Conservation (phyloP, 371 early-diverging fungal genomes). For the Fennellomyces sp. region DNA sequence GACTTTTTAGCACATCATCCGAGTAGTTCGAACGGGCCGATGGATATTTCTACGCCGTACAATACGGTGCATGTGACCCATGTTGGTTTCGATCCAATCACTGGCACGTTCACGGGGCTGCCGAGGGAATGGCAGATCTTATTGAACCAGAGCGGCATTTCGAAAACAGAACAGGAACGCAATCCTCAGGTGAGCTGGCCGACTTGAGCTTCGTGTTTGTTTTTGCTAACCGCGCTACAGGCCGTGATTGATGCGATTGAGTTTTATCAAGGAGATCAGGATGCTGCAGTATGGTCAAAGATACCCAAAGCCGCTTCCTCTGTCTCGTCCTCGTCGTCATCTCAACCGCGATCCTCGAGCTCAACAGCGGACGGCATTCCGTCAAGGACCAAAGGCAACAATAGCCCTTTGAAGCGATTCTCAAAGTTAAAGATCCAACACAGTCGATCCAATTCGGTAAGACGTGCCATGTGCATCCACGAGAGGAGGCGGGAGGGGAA, state of each 20-base stretch:
- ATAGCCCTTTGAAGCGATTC: conserved; percentile 14
- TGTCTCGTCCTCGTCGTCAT: conserved; percentile 10
- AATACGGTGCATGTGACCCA: conserved; percentile 96
- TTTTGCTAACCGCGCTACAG: conserved; percentile 18
- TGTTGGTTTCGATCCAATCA: conserved; percentile 87
- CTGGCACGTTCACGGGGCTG: conserved; percentile 92
- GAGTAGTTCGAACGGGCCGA: not conserved
- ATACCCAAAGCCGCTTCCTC: conserved; percentile 58
- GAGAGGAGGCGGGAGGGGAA: no score
- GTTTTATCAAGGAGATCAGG: conserved; percentile 77
- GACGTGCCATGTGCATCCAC: no score
- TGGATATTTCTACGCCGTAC: conserved; percentile 89
- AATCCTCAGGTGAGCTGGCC: conserved; percentile 93
- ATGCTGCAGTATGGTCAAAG: conserved; percentile 86
- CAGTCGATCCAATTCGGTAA: conserved; percentile 2
- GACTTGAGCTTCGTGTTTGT: not conserved
- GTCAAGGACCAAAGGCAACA: conserved; percentile 8
- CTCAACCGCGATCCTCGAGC: not conserved
- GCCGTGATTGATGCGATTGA: conserved; percentile 93
- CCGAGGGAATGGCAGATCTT: conserved; percentile 93
- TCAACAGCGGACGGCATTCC: not conserved
- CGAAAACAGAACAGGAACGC: conserved; percentile 92
- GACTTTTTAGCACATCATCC: conserved; percentile 6
- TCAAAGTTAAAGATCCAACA: conserved; percentile 17
- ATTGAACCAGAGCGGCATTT: conserved; percentile 89